phyloP scores from a whole-genome alignment of 2,329 filamentous ascomycete genomes.

The Blumeria hordei region DNA sequence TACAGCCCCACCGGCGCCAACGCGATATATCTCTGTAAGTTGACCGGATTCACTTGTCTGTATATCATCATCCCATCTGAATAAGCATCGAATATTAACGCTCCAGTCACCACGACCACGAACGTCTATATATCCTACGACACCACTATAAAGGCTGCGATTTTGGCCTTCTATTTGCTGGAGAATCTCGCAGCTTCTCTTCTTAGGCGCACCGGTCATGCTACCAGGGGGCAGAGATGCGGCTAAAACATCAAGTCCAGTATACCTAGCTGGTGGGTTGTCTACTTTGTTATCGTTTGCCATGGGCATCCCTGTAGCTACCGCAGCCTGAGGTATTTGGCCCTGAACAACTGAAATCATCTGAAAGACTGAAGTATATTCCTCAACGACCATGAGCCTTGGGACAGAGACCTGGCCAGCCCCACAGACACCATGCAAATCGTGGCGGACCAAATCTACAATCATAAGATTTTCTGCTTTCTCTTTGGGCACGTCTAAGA shows the following conservation, averaged over 20 bases:
- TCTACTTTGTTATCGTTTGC: not conserved
- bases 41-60: not conserved
- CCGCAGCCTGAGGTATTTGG: slow-evolving; percentile 19
- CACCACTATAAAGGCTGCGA: slow-evolving; percentile 63
- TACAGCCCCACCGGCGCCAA: slow-evolving; percentile 77
- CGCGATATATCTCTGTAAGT: slow-evolving; percentile 40
- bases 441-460: slow-evolving; percentile 84
- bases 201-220: slow-evolving; percentile 94
- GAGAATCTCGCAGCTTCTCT: slow-evolving; percentile 69
- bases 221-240: slow-evolving; percentile 66
- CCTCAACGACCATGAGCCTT: slow-evolving; percentile 65
- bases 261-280: slow-evolving; percentile 16
- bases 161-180: slow-evolving; percentile 39
- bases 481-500: slow-evolving; percentile 67
- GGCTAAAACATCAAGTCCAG: slow-evolving; percentile 53
- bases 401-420: slow-evolving; percentile 49
- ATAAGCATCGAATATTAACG: slow-evolving; percentile 69
- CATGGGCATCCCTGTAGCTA: not conserved
- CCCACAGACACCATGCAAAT: slow-evolving; percentile 66
- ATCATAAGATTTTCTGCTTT: slow-evolving; percentile 96
- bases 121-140: slow-evolving; percentile 74
- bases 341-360: slow-evolving; percentile 78
- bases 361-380: slow-evolving; percentile 76
- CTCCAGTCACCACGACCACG: slow-evolving; percentile 73
- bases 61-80: slow-evolving; percentile 36